Conservation (phyloP, 2,329 filamentous ascomycete species). For the Zymoseptoria ardabiliae region DNA sequence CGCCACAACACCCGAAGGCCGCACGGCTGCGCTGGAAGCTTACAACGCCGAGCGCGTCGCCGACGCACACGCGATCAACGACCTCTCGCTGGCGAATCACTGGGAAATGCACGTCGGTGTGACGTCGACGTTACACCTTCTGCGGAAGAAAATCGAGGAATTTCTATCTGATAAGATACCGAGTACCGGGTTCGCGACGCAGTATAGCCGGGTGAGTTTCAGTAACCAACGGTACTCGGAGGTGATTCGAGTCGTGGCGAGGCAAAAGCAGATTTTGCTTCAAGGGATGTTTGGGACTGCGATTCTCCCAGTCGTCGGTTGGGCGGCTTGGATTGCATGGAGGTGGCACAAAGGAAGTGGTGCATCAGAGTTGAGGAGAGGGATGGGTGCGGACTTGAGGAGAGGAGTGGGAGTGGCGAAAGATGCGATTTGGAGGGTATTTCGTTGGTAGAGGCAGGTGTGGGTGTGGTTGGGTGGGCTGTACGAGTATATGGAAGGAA, state of each 20-base stretch:
- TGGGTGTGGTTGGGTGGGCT: not conserved
- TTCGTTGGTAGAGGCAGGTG: not conserved
- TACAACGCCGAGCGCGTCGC: constrained; percentile 68
- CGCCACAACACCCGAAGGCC: constrained; percentile 33
- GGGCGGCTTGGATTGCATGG: constrained; percentile 23
- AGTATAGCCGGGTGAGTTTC: constrained; percentile 89
- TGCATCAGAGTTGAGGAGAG: constrained; percentile 4
- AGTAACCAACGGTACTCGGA: constrained; percentile 87
- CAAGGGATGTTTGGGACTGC: constrained; percentile 43
- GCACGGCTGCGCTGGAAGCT: constrained; percentile 51
- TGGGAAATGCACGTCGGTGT: constrained; percentile 88
- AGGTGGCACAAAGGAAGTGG: constrained; percentile 18
- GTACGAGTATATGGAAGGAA: not conserved
- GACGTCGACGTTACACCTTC: constrained; percentile 64
- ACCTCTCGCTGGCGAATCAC: constrained; percentile 86
- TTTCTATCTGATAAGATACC: constrained; percentile 69
- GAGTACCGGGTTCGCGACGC: constrained; percentile 76
- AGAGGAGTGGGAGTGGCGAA: not conserved
- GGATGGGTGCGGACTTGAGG: not conserved
- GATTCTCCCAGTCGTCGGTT: constrained; percentile 22
- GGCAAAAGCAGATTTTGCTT: constrained; percentile 51
- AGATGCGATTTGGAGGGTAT: not conserved
- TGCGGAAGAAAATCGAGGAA: constrained; percentile 84
- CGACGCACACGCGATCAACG: constrained; percentile 85
- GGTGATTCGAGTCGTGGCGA: constrained; percentile 61